Conservation (phyloP, 768 basidiomycete genomes). For the Phylloporus sp. region DNA sequence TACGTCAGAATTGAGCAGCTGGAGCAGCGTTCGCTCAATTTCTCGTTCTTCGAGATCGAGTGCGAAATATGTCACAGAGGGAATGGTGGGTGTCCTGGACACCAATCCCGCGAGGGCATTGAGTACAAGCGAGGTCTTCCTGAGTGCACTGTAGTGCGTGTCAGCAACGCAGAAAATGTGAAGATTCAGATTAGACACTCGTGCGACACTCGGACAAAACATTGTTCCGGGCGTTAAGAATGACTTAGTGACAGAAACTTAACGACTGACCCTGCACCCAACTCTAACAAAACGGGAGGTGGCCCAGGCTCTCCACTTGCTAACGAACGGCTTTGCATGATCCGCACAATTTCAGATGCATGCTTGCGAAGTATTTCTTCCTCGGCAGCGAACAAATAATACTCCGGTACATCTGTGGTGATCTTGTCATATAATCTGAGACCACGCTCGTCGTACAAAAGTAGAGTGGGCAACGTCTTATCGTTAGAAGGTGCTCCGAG, state of each 20-base stretch:
- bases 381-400: constrained; percentile 89
- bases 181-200: neutral
- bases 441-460: constrained; percentile 85
- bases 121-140: constrained; percentile 86
- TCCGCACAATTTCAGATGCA: constrained; percentile 67
- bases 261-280: constrained; percentile 84
- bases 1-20: constrained; percentile 60
- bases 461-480: constrained; percentile 72
- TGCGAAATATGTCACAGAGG: constrained; percentile 81
- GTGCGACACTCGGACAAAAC: neutral
- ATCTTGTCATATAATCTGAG: constrained; percentile 84
- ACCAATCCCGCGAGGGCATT: constrained; percentile 61
- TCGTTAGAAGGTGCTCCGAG: constrained; percentile 50
- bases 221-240: neutral
- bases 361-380: constrained; percentile 75
- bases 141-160: constrained; percentile 54
- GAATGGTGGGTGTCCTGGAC: constrained; percentile 27
- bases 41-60: constrained; percentile 90
- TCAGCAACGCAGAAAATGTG: constrained; percentile 8
- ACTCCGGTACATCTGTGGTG: constrained; percentile 73
- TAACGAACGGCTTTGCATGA: constrained; percentile 51
- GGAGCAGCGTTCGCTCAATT: constrained; percentile 71
- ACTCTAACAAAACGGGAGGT: constrained; percentile 71
- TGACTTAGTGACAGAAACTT: neutral
- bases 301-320: constrained; percentile 22